phyloP scores from a whole-genome alignment of 345 rosid genomes.

The Brassica incana region DNA sequence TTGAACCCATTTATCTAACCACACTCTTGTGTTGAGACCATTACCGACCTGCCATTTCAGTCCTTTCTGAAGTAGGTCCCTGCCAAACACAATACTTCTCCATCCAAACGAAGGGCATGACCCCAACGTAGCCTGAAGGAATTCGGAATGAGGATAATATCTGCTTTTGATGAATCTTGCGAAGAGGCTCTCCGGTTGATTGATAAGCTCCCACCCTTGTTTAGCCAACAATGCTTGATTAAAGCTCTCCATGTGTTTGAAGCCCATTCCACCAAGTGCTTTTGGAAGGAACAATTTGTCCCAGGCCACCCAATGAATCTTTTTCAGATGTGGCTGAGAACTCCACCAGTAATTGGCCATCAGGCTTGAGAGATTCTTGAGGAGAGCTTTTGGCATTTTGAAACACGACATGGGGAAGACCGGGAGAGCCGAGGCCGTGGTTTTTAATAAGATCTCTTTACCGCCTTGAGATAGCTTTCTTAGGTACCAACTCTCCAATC shows the following conservation, averaged over 20 bases:
- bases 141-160: not conserved
- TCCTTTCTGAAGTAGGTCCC: no score
- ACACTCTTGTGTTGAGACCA: not conserved
- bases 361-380: not conserved
- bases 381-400: not conserved
- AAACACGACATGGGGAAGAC: not conserved
- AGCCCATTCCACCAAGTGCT: not conserved
- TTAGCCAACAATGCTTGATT: not conserved
- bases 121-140: not conserved
- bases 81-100: no score
- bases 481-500: not conserved
- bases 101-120: no score
- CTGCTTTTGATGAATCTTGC: not conserved
- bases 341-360: not conserved
- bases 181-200: not conserved
- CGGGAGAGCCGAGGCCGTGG: not conserved
- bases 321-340: not conserved
- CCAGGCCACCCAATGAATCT: not conserved
- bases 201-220: not conserved
- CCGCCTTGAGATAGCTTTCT: not conserved
- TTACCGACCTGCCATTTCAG: not conserved
- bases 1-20: not conserved
- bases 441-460: no score
- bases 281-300: not conserved
- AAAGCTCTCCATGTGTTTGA: no score